Base-by-base conservation (phyloP, 1,284 basidiomycete genomes). In the Papiliotrema flavescens region DNA sequence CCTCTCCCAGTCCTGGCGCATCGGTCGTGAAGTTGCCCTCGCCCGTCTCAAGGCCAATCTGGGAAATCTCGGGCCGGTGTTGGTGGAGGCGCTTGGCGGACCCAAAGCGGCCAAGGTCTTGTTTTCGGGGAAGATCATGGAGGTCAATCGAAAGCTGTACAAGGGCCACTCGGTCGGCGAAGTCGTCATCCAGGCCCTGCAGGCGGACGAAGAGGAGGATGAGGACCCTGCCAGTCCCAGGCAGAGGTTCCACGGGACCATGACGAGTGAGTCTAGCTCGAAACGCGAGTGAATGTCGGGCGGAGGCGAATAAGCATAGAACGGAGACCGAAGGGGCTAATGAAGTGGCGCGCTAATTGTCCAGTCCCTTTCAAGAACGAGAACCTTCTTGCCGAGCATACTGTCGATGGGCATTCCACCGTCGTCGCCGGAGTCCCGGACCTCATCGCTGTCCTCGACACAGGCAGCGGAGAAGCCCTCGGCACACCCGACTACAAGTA, bases 331-430 rank as follows among this genome's bases (percentile, higher is more conserved):
- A 32, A 32, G 28, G 28, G 28, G 28, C n/a, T n/a, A 32, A 32
- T 32, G 28, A 6, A 7, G 11, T 23, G 47, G 39, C 53, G 36
- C 52, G 28, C 11, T 17, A 11, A 78, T 51, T 42, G 5, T 7
- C 6, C 74, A 52, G 80, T 83, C 45, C 81, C 82, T 2, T 83
- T 84, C 74, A 81, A 83, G 64, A 84, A 84, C 62, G 82, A 84
- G 64, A 83, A 84, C 62, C 66, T 83, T 2, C 78, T 77, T 51
- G 80, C 78, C 9, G 79, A 80, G 56, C 76, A 79, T 51, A 73
- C 73, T 23, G 70, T 75, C 1, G 70, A 66, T 62, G 65, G 72
- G 49, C 34, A 73, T 54, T 60, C 67, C 52, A 73, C 71, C 66
- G 63, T 78, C 28, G 55, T 79, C n/a, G 76, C 75, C n/a, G 79